Conservation (phyloP, 331 rosid species). For the Pyracantha coccinea region DNA sequence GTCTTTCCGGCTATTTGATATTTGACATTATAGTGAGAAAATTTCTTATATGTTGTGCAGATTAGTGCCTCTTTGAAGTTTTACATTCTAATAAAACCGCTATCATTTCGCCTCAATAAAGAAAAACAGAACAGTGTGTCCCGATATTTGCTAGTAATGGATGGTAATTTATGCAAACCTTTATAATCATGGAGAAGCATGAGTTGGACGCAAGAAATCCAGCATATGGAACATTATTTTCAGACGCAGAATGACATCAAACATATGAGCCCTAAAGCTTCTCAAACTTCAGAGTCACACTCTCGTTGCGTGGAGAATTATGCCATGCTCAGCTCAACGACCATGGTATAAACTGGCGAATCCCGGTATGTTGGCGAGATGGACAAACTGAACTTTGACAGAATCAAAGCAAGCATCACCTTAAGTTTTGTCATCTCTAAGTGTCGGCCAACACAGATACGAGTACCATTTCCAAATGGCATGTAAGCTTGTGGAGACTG, state of each 20-base stretch:
- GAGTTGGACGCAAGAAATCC: no score
- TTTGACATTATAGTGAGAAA: no score
- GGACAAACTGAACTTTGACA: conserved; percentile 36
- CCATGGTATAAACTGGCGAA: conserved; percentile 37
- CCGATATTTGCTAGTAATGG: no score
- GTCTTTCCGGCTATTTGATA: no score
- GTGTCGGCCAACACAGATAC: conserved; percentile 39
- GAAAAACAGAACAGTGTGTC: no score
- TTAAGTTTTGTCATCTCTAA: conserved; percentile 25
- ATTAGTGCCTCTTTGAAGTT: no score
- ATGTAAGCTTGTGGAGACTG: conserved; percentile 34
- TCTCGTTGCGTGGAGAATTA: conserved; percentile 20
- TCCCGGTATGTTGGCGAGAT: conserved; percentile 37
- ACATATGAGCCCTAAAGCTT: background rate
- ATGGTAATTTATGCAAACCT: no score
- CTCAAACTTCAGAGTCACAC: background rate
- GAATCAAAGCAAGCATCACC: conserved; percentile 31
- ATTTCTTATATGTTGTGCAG: no score
- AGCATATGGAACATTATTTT: background rate
- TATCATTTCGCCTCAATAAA: no score
- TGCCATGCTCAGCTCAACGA: conserved; percentile 39
- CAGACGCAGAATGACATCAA: background rate
- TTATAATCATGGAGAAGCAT: no score
- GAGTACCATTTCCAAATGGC: conserved; percentile 48
- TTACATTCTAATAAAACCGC: no score